Conservation (phyloP, 208 protist genomes). For the Herpetomonas tarakana region DNA sequence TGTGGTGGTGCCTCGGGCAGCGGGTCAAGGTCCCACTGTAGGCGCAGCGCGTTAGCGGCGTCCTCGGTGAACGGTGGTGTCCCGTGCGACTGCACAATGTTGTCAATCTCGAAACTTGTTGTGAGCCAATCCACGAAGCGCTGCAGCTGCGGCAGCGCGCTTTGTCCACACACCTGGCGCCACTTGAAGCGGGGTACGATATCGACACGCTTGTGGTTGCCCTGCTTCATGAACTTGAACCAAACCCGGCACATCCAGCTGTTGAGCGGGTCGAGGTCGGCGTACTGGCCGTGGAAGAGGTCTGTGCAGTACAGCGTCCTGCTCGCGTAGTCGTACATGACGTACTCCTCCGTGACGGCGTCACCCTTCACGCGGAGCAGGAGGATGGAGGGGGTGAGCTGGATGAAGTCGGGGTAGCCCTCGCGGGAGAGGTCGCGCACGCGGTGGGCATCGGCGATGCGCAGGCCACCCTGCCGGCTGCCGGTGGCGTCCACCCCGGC, state of each 20-base stretch:
- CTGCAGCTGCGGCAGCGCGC: constrained; percentile 34
- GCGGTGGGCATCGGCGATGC: constrained; percentile 27
- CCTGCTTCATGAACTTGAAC: constrained; percentile 88
- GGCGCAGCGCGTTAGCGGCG: constrained; percentile 45
- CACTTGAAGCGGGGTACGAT: constrained; percentile 71
- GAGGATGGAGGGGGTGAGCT: constrained; percentile 61
- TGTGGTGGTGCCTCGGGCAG: too few relatives aligned
- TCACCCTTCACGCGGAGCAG: constrained; percentile 67
- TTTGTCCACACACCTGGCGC: constrained; percentile 52
- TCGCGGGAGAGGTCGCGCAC: constrained; percentile 27
- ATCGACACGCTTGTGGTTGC: constrained; percentile 74
- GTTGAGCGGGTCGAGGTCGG: constrained; percentile 83
- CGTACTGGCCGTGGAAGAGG: constrained; percentile 80
- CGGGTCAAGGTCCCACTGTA: constrained; percentile 61
- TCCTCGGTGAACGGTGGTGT: constrained; percentile 52
- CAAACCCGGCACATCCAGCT: constrained; percentile 87
- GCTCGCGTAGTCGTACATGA: constrained; percentile 61
- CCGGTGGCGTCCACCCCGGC: constrained; percentile 1
- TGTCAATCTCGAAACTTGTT: constrained; percentile 33
- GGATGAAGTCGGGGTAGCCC: constrained; percentile 12
- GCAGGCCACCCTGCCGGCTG: constrained; percentile 25
- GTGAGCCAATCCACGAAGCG: constrained; percentile 55
- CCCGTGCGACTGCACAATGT: constrained; percentile 61
- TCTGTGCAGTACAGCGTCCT: constrained; percentile 66
- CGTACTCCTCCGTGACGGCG: constrained; percentile 66